These are phyloP conservation scores for Endocalyx cinctus DNA, from an alignment of 2,329 filamentous ascomycete species.

Conservation along the genomic window DNA sequence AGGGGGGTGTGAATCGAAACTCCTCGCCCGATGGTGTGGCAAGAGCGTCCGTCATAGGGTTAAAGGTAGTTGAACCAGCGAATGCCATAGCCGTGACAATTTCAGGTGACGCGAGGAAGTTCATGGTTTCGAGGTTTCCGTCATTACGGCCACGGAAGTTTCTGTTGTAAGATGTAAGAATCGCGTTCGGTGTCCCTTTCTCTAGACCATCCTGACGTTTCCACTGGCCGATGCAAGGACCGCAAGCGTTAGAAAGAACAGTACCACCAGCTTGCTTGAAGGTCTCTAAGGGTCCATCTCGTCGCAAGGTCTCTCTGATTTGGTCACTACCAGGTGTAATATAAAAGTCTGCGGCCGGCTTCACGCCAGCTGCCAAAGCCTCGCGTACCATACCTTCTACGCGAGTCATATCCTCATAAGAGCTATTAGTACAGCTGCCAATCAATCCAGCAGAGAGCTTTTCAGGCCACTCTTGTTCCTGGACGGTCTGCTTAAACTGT, in stretches of 20 bases:
- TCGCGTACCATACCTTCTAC: constrained; percentile 91
- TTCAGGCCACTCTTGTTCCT: constrained; percentile 83
- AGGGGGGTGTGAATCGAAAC: constrained; percentile 81
- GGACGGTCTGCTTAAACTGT: constrained; percentile 78
- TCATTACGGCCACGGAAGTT: constrained; percentile 98
- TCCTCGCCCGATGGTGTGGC: constrained; percentile 71
- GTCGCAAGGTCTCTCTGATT: constrained; percentile 88
- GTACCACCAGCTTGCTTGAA: constrained; percentile 84
- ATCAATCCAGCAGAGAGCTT: constrained; percentile 91
- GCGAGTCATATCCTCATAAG: constrained; percentile 97
- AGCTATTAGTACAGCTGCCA: constrained; percentile 97
- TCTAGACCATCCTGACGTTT: constrained; percentile 78
- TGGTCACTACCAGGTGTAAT: constrained; percentile 96
- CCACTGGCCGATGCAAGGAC: constrained; percentile 93
- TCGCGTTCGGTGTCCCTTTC: constrained; percentile 88
- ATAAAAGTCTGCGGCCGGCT: constrained; percentile 87
- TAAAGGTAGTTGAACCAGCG: constrained; percentile 88
- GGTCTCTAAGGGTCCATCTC: constrained; percentile 80
- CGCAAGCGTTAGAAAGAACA: constrained; percentile 91
- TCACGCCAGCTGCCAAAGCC: constrained; percentile 81
- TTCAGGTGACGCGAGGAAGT: constrained; percentile 95
- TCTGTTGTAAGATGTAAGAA: constrained; percentile 95
- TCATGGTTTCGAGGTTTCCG: constrained; percentile 95
- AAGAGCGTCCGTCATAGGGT: constrained; percentile 85
- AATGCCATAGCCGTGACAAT: constrained; percentile 96